These are phyloP conservation scores for Phytophthora parvispora DNA, from an alignment of 352 stramenopile species.

Conservation along the genomic window DNA sequence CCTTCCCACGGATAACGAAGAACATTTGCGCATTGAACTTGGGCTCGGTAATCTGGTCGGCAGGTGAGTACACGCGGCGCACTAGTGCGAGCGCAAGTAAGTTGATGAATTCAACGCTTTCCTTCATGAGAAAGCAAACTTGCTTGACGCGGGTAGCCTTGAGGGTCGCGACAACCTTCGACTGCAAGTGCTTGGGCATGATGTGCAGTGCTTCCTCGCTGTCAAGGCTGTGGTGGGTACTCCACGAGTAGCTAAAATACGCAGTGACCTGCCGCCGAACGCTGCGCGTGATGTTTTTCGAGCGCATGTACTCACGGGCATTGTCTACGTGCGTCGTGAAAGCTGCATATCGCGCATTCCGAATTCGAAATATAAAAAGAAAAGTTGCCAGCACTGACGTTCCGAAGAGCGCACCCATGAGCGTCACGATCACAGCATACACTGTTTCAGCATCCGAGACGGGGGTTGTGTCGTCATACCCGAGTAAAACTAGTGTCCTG, in stretches of 20 bases:
- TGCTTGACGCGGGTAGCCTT: slow-evolving; percentile 77
- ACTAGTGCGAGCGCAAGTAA: slow-evolving; percentile 62
- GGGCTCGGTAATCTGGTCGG: slow-evolving; percentile 73
- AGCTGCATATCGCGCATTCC: slow-evolving; percentile 59
- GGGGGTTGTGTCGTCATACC: slow-evolving; percentile 78
- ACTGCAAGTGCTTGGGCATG: slow-evolving; percentile 72
- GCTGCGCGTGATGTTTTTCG: slow-evolving; percentile 59
- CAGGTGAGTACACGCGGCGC: slow-evolving; percentile 67
- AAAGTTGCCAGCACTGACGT: slow-evolving; percentile 75
- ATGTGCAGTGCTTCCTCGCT: slow-evolving; percentile 67
- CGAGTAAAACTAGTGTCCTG: slow-evolving; percentile 67
- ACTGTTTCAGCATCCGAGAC: slow-evolving; percentile 67
- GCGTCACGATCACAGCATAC: slow-evolving; percentile 56
- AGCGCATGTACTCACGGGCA: slow-evolving; percentile 79
- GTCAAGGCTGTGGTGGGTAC: slow-evolving; percentile 72
- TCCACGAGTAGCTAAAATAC: slow-evolving; percentile 80
- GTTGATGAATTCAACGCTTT: slow-evolving; percentile 85
- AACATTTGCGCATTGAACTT: slow-evolving; percentile 87
- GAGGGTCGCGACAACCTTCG: slow-evolving; percentile 69
- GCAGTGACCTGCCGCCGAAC: slow-evolving; percentile 63
- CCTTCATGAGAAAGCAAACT: slow-evolving; percentile 79
- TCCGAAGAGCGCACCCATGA: slow-evolving; percentile 64
- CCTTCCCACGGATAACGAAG: slow-evolving; percentile 74
- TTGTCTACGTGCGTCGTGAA: slow-evolving; percentile 80
- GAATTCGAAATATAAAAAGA: slow-evolving; percentile 81